phyloP scores from a whole-genome alignment of 2,329 filamentous ascomycete genomes.

The Pseudogymnoascus sp. region DNA sequence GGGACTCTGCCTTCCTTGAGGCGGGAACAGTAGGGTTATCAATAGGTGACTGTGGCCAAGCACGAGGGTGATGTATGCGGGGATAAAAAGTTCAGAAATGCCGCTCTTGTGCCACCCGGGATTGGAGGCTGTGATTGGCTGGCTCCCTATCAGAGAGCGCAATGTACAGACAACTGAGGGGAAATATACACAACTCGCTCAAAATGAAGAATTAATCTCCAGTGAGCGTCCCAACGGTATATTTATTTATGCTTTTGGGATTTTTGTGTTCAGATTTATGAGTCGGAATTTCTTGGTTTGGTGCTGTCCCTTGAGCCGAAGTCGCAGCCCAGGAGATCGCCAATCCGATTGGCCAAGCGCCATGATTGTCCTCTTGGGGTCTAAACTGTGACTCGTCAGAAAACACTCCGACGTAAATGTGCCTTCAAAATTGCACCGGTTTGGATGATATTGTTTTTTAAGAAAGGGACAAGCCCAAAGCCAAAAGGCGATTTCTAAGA shows the following conservation, averaged over 20 bases:
- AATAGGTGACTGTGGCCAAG: not conserved
- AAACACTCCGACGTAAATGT: too few species aligned
- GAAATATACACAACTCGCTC: not conserved
- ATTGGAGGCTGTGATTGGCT: slow-evolving; percentile 8
- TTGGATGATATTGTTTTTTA: too few species aligned
- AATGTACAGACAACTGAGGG: not conserved
- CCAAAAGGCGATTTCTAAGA: too few species aligned
- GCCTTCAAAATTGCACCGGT: too few species aligned
- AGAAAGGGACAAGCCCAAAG: too few species aligned
- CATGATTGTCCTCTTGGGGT: not conserved
- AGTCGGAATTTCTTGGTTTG: not conserved
- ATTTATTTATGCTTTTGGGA: not conserved
- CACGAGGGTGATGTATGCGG: slow-evolving; percentile 8
- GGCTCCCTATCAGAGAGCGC: not conserved
- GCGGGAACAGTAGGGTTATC: not conserved
- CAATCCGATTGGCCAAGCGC: slow-evolving; percentile 2
- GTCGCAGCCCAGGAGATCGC: slow-evolving; percentile 4
- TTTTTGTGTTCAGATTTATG: not conserved
- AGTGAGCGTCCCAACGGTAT: not conserved
- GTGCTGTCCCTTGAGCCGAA: slow-evolving; percentile 1
- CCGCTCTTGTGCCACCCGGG: not conserved
- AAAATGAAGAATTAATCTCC: not conserved
- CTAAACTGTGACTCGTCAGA: not conserved
- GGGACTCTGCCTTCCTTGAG: slow-evolving; percentile 6
- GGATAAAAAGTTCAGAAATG: slow-evolving; percentile 10